Evolutionary conservation across 108 stramenopile genomes (phyloP), one percentile per base, ranked within the genome.

Genomic region (Nitzschia sp.): DNA sequence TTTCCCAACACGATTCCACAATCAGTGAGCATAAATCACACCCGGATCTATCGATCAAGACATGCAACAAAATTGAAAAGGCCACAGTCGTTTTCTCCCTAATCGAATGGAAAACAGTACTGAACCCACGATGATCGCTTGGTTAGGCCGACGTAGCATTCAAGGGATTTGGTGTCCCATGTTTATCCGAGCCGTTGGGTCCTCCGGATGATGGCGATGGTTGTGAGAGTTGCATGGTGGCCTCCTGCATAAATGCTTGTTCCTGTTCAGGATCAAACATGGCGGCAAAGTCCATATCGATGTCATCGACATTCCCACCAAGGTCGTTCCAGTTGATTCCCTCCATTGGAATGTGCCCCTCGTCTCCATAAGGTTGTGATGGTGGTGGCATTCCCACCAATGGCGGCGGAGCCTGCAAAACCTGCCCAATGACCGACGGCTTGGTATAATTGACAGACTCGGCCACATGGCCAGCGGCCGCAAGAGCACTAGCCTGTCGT

Each of bases 261-360:
- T 66, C 66, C 48, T 66, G 66, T 34, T 66, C 76, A 1, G 81
- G 82, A 68, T 90, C 89, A 74, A 95, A 95, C 53, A 95, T 63
- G 28, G 87, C 85, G 27, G 94, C 90, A 78, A 95, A 95, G 73
- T 95, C 94, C 84, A 92, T 79, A 34, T 93, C 92, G 80, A 88
- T 85, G 47, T 88, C 83, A 45, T 77, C 79, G 0, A 80, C 31
- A 9, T 41, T 34, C 28, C 46, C 72, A 33, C 61, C 68, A 59
- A 69, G 30, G 55, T 68, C 75, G 31, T 63, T 55, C 73, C 63
- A 74, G 45, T 60, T 68, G 32, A 67, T 38, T 21, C 28, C 53
- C 25, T 72, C 72, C 63, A 72, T 66, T 8, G 11, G 35, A 25
- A 66, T 30, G 33, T 66, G 47, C 15, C 47, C 53, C 5, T 60